A percentile compares a stretch with the other conserved stretches of the same genome.
Conservation (phyloP, 1,284 basidiomycete genomes). For the Rhodotorula sp. region DNA sequence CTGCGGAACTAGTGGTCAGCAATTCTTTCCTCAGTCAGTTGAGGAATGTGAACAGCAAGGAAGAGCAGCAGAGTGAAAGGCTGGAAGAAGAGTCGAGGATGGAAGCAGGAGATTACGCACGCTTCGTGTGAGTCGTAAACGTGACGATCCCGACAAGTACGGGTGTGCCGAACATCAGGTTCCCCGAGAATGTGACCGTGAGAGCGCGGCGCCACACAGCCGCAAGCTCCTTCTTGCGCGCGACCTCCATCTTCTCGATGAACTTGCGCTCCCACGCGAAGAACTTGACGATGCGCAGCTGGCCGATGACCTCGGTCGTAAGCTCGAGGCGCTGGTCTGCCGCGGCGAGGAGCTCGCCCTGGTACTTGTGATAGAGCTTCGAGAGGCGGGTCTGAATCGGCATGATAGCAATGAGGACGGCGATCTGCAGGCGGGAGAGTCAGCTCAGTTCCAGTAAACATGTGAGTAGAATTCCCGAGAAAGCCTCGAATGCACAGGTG, state of each 20-base stretch:
- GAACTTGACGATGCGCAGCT: conserved; percentile 56
- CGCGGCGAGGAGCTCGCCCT: conserved; percentile 55
- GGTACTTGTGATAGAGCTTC: conserved; percentile 55
- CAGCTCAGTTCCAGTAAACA: conserved; percentile 16
- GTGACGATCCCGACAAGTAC: conserved; percentile 41
- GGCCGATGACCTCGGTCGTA: conserved; percentile 59
- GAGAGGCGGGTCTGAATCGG: conserved; percentile 54
- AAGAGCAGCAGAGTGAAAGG: too few relatives aligned
- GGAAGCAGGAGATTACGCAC: not conserved
- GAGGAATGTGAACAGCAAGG: too few relatives aligned
- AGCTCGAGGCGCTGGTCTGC: conserved; percentile 59
- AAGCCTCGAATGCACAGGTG: too few relatives aligned
- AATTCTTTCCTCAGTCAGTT: too few relatives aligned
- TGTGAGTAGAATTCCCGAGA: too few relatives aligned
- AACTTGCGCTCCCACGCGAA: conserved; percentile 55
- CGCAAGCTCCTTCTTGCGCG: conserved; percentile 55
- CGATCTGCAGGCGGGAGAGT: conserved; percentile 39
- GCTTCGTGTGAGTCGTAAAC: conserved; percentile 52
- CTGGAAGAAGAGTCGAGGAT: not conserved
- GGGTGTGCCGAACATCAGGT: conserved; percentile 50
- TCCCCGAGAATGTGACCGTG: conserved; percentile 50
- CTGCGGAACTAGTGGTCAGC: too few relatives aligned
- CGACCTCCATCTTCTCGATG: conserved; percentile 55
- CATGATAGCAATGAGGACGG: conserved; percentile 52
- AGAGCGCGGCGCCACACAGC: conserved; percentile 54